Base-by-base conservation (phyloP, 768 basidiomycete genomes). In the Cubamyces lactineus region DNA sequence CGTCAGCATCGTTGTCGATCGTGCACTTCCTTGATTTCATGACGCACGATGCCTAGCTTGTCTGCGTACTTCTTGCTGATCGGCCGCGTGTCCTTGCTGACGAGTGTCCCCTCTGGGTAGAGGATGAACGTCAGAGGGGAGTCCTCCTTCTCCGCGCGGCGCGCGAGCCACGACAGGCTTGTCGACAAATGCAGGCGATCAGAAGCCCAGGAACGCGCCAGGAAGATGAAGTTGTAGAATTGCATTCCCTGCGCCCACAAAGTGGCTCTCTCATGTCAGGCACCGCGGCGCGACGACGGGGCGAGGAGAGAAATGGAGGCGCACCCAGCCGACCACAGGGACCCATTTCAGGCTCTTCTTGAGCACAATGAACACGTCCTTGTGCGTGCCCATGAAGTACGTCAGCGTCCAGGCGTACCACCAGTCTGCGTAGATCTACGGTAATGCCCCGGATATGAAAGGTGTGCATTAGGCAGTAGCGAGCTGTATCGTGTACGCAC, bases 21-120 rank as follows among this genome's bases (percentile, higher is more conserved):
- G 34, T 9, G 34, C 34, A 34, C 34, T 34, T 34, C 34, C 34
- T 34, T 34, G 15, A 28, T 26, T 39, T 57, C 39, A 54, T 9
- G 16, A 83, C 95, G 77, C 70, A 96, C 95, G 59, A 96, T 86
- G 6, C 90, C 92, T 69, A 87, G 84, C 76, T 92, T 94, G 59
- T 94, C 88, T 5, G 96, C 94, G 71, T 87, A 98, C 69, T 88
- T 89, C 76, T 85, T 86, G 74, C 91, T 95, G 66, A 89, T 80
- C 0, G 93, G 94, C 49, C 93, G 76, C 4, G 96, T 98, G 63
- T 94, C 80, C 64, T 84, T 82, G 73, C 92, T 94, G 15, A 96
- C 89, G 26, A 98, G 87, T 4, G 96, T 98, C 30, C 97, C 97
- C 73, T 99, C 97, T 0, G 97, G 97, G 73, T 96, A 98, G 48